Conservation (phyloP, 2,329 filamentous ascomycete genomes). For the Phyllosticta capitalensis region DNA sequence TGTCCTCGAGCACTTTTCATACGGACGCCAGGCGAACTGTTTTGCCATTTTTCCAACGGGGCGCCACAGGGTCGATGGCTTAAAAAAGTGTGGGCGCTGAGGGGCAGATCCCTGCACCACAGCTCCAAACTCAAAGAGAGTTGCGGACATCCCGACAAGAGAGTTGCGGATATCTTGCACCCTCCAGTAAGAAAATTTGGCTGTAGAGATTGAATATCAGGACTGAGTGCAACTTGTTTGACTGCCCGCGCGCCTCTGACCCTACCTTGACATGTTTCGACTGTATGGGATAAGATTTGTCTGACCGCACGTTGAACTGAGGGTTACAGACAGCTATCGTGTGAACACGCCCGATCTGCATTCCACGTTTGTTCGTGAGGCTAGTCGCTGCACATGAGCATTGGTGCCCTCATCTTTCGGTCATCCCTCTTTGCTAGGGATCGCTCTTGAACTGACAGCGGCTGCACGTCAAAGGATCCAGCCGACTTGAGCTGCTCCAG, state of each 20-base stretch:
- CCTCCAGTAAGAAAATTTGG: not conserved
- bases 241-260: not conserved
- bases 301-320: not conserved
- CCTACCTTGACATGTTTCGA: not conserved
- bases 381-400: not conserved
- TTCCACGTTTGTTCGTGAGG: not conserved
- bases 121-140: not conserved
- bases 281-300: not conserved
- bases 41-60: slow-evolving; percentile 6
- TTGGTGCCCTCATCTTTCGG: not conserved
- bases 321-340: not conserved
- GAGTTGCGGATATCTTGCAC: not conserved
- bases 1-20: not conserved
- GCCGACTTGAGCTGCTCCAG: not conserved
- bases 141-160: not conserved
- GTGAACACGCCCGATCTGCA: not conserved
- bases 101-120: not conserved
- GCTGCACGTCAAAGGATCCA: not conserved
- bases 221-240: not conserved
- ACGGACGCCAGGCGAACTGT: not conserved
- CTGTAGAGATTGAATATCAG: not conserved
- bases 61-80: not conserved
- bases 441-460: not conserved
- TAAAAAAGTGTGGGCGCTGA: not conserved
- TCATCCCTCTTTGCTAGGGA: not conserved